Evolutionary conservation across 1,284 basidiomycete species (phyloP).

Genomic region (Phylloporus sp.): DNA sequence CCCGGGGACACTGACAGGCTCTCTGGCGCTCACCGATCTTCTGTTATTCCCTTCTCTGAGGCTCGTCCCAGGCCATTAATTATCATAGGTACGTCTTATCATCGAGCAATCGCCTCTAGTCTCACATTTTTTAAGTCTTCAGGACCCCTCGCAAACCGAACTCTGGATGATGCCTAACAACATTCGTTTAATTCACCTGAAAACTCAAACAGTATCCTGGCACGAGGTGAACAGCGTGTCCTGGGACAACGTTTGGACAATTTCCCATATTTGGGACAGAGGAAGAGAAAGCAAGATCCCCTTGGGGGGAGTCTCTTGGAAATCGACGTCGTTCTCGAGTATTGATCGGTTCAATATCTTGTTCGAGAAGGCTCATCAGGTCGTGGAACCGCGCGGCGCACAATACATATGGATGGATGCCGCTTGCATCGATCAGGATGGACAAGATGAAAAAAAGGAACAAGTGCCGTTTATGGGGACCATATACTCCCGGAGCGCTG

Average conservation of each 20-base stretch:
- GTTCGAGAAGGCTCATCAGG: not conserved
- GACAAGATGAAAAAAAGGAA: not conserved
- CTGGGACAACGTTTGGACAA: slow-evolving; percentile 6
- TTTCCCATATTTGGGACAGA: slow-evolving; percentile 8
- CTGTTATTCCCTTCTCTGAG: not conserved
- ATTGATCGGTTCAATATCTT: not conserved
- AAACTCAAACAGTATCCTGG: not conserved
- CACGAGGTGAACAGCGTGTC: not conserved
- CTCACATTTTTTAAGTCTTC: not conserved
- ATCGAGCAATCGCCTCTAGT: not conserved
- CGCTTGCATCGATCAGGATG: slow-evolving; percentile 3
- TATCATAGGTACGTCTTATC: not conserved
- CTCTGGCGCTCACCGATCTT: not conserved
- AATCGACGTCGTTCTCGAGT: slow-evolving; percentile 3
- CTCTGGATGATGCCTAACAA: not conserved
- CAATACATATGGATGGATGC: slow-evolving; percentile 9
- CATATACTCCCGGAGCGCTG: slow-evolving; percentile 7
- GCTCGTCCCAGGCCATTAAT: not conserved
- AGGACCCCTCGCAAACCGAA: not conserved
- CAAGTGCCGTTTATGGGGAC: slow-evolving; percentile 5
- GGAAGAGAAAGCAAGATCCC: not conserved
- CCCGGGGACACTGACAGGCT: no score
- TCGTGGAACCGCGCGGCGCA: not conserved
- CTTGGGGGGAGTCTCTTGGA: not conserved
- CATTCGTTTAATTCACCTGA: slow-evolving; percentile 3